Evolutionary conservation across 345 rosid genomes (phyloP), one percentile per base, ranked within the genome.

Genomic region (Eucalyptus melliodora): DNA sequence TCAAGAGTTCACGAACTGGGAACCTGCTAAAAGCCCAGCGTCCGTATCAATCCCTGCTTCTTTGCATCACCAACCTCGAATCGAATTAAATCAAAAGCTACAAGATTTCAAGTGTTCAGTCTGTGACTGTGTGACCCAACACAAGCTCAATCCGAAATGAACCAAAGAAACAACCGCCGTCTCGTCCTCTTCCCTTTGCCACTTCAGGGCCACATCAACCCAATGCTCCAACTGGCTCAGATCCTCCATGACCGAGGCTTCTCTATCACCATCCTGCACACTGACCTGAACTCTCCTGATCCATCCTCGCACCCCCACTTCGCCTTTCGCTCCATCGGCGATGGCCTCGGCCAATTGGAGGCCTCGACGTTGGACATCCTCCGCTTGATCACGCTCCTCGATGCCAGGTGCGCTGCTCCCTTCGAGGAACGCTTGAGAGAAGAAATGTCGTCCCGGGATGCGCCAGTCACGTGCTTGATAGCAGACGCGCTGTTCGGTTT

Each of bases 171-270:
- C 85, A 89, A 62, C 16, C 91, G 89, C 15, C 88, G 92, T 37
- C 37, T 92, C 34, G 81, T 91, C 19, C 88, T 91, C 7, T 91
- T 92, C 42, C 93, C 94, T 4, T 4, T 87, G 10, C 92, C 94
- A 30, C 21, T 91, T 19, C 92, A 88, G 89, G 93, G 94, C 82
- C 92, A 92, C 83, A 89, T 91, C 12, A 91, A 86, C 89, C 94
- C 94, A 51, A 91, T 92, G 92, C 91, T 92, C 10, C 93, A 90
- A 65, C 93, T 92, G 21, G 92, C 92, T 31, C 90, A 88, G 87
- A 89, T 91, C 89, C 93, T 92, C 72, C 91, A 92, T 42, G 65
- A 88, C 23, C 88, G 88, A 34, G 94, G 92, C 89, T 92, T 91
- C 88, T 87, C 94, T 62, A 91, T 92, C 59, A 83, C 91, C 42